These are phyloP conservation scores for Wakefieldia striispora DNA, from an alignment of 768 basidiomycete genomes.

Conservation along the genomic window DNA sequence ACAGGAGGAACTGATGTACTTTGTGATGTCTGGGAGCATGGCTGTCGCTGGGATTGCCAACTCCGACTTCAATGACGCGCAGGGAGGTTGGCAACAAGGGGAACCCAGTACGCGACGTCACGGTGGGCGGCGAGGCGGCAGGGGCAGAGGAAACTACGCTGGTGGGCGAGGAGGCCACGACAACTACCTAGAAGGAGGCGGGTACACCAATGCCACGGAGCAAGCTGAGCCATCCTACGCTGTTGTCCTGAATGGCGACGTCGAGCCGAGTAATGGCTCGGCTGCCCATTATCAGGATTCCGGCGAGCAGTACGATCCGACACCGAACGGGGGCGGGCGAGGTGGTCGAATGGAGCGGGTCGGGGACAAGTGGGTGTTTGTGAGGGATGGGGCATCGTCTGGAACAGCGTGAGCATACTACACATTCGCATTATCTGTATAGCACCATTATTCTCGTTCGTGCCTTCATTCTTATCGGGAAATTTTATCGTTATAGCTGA, in stretches of 20 bases:
- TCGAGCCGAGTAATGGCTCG: slow-evolving; percentile 15
- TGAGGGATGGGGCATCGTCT: slow-evolving; percentile 38
- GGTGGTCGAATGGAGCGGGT: slow-evolving; percentile 67
- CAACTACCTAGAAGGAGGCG: slow-evolving; percentile 46
- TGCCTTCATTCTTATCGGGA: not conserved
- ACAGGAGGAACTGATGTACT: slow-evolving; percentile 76
- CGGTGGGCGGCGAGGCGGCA: slow-evolving; percentile 39
- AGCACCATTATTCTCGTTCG: slow-evolving; percentile 8
- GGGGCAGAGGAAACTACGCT: slow-evolving; percentile 37
- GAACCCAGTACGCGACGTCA: slow-evolving; percentile 36
- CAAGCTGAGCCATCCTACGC: slow-evolving; percentile 49
- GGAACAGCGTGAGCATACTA: slow-evolving; percentile 19
- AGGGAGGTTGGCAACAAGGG: slow-evolving; percentile 24
- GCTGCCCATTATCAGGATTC: not conserved
- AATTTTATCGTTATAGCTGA: too few species aligned
- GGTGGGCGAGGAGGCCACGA: slow-evolving; percentile 38
- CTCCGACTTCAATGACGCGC: slow-evolving; percentile 16
- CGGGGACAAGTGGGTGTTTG: slow-evolving; percentile 73
- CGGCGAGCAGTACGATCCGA: not conserved
- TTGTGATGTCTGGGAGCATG: slow-evolving; percentile 48
- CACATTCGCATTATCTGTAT: slow-evolving; percentile 22
- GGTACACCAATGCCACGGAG: slow-evolving; percentile 28
- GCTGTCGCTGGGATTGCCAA: slow-evolving; percentile 12
- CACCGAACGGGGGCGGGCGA: slow-evolving; percentile 18
- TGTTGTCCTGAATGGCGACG: slow-evolving; percentile 54